A percentile compares a stretch with the other conserved stretches of the same genome.
These are phyloP conservation scores for Amanita fuliginea DNA, from an alignment of 768 basidiomycete genomes.

Conservation along the genomic window DNA sequence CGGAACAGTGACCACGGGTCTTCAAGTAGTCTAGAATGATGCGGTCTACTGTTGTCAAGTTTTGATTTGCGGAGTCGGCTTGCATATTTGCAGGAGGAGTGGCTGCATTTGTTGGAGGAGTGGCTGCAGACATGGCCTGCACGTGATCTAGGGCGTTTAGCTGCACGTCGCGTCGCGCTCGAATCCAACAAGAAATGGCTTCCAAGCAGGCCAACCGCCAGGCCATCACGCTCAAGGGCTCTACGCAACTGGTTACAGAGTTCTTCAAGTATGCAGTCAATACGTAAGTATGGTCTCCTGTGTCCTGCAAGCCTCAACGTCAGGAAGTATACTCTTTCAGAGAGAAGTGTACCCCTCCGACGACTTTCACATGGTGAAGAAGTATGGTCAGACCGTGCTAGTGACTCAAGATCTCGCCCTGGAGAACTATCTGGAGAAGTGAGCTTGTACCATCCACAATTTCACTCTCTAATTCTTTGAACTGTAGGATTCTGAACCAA, in stretches of 20 bases:
- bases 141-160: conserved; percentile 20
- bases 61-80: conserved; percentile 20
- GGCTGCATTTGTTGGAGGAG: conserved; percentile 35
- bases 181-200: conserved; percentile 18
- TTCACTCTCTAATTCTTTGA: conserved; percentile 3
- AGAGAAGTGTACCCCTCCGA: conserved; percentile 95
- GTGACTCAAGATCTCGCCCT: conserved; percentile 90
- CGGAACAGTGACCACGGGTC: conserved; percentile 32
- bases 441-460: conserved; percentile 7
- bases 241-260: conserved; percentile 87
- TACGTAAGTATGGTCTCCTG: conserved; percentile 45
- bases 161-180: conserved; percentile 10
- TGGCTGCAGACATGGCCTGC: conserved; percentile 15
- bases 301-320: conserved; percentile 8
- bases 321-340: conserved; percentile 82
- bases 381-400: conserved; percentile 93
- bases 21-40: conserved; percentile 39
- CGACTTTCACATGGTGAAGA: conserved; percentile 99
- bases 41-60: conserved; percentile 27
- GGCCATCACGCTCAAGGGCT: conserved; percentile 92
- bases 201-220: conserved; percentile 49
- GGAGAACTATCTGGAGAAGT: conserved; percentile 89
- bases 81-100: conserved; percentile 35
- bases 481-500: conserved; percentile 75
- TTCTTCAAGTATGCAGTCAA: conserved; percentile 99